Conservation (phyloP, 495 filamentous ascomycete species). For the Penicillium desertorum region DNA sequence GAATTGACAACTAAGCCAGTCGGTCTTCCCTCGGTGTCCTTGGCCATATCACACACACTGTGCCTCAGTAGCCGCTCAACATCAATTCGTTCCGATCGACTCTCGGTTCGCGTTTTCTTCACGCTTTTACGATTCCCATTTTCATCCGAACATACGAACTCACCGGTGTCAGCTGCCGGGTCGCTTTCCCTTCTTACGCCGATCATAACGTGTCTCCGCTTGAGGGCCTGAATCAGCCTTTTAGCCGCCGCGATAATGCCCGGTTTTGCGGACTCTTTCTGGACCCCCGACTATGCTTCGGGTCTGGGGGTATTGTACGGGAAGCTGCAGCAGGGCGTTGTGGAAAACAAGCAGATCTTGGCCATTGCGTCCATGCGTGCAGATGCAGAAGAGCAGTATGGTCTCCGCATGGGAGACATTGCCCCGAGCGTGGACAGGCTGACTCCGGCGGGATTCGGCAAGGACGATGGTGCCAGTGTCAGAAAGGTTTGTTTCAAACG, state of each 20-base stretch:
- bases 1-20: constrained; percentile 7
- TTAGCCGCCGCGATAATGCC: constrained; percentile 57
- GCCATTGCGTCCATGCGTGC: constrained; percentile 91
- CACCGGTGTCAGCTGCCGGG: neutral
- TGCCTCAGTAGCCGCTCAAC: constrained; percentile 9
- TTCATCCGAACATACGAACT: constrained; percentile 2
- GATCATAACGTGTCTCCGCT: constrained; percentile 1
- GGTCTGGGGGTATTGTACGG: constrained; percentile 93
- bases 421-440: constrained; percentile 78
- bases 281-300: constrained; percentile 90
- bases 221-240: constrained; percentile 6
- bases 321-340: constrained; percentile 93
- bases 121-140: neutral
- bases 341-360: constrained; percentile 92
- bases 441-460: constrained; percentile 72
- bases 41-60: constrained; percentile 1
- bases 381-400: constrained; percentile 91
- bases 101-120: constrained; percentile 4
- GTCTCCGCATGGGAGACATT: constrained; percentile 77
- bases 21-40: constrained; percentile 7
- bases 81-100: constrained; percentile 6
- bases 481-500: constrained; percentile 65
- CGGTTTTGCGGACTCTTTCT: constrained; percentile 91
- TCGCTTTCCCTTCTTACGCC: neutral
- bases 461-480: constrained; percentile 95